Evolutionary conservation across 169 alveolate species (phyloP), one percentile per base, ranked within the genome.

Genomic region (Plasmodium adleri): DNA sequence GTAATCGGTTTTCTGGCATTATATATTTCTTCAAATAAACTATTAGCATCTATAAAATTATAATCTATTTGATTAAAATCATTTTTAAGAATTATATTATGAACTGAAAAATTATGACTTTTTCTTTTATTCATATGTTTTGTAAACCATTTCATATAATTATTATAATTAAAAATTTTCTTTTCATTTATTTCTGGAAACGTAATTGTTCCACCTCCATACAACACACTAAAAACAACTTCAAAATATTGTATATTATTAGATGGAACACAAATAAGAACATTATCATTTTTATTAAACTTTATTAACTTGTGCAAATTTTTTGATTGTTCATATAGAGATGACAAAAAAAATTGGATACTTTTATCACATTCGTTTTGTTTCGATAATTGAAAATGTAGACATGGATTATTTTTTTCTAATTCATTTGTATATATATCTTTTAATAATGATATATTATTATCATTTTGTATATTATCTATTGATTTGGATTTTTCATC

Each of bases 351-450:
- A 59, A 83, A 83, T 62, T 83, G 45, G 68, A 83, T 49, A 45
- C 91, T 83, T 58, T 49, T 67, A 56, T 83, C 91, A 28, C 91
- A 83, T 62, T 83, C 91, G 54, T 83, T 83, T 59, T 83, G 74
- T 70, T 71, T 83, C 4, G 86, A 83, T 45, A 83, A 83, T 17
- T 83, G 83, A 28, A 83, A 32, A 39, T 70, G 85, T 28, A 83
- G 15, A 58, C 56, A 62, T 6, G 50, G 32, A 58, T 83, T 63
- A 58, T 60, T 17, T 26, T 45, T 24, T n/a, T 26, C 47, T 45
- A 4, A n/a, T 22, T 50, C 64, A 1, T 26, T 4, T 50, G 10
- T 22, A 74, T 26, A 74, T 60, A 45, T 28, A 17, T 74, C 24
- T 24, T n/a, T 17, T 1, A 6, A 43, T 49, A 20, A 26, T 56